Base-by-base conservation (phyloP, 441 rosid species). In the Populus hybrid region DNA sequence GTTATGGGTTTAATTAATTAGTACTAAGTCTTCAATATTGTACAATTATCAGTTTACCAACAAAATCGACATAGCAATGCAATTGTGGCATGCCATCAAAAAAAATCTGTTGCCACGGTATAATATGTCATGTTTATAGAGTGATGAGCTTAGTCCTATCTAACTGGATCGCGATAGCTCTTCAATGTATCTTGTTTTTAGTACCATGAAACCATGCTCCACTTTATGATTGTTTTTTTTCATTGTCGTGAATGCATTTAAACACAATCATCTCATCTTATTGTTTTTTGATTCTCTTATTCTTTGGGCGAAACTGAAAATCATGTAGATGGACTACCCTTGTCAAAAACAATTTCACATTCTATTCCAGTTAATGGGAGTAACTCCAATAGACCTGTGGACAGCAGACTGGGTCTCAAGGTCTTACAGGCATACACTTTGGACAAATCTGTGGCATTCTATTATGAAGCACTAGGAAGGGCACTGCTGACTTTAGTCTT, bases 341-440 rank as follows among this genome's bases (percentile, higher is more conserved):
- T n/a, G n/a, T n/a, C n/a, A n/a, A n/a, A n/a, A n/a, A n/a, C n/a
- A n/a, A n/a, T n/a, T n/a, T n/a, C n/a, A n/a, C n/a, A n/a, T n/a
- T n/a, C n/a, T n/a, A n/a, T n/a, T n/a, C n/a, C n/a, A n/a, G n/a
- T n/a, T n/a, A n/a, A n/a, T n/a, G n/a, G n/a, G n/a, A n/a, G n/a
- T n/a, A 75, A 80, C 67, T 78, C 80, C 4, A 79, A 84, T 46
- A 89, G 87, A 78, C 75, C 84, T 23, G 30, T 79, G 3, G 87
- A 84, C 76, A 84, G n/a, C n/a, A 88, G 59, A 59, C 76, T 34
- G 81, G 79, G 35, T 42, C 91, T 77, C 84, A 89, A 64, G 88
- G 87, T 67, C 72, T 88, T 72, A 78, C 90, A 1, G 97, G 89
- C 50, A 88, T 95, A 77, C n/a, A 90, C 93, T n/a, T 95, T 95